Evolutionary conservation across 1,284 basidiomycete genomes (phyloP).

Genomic region (Ceratobasidium theobromae): DNA sequence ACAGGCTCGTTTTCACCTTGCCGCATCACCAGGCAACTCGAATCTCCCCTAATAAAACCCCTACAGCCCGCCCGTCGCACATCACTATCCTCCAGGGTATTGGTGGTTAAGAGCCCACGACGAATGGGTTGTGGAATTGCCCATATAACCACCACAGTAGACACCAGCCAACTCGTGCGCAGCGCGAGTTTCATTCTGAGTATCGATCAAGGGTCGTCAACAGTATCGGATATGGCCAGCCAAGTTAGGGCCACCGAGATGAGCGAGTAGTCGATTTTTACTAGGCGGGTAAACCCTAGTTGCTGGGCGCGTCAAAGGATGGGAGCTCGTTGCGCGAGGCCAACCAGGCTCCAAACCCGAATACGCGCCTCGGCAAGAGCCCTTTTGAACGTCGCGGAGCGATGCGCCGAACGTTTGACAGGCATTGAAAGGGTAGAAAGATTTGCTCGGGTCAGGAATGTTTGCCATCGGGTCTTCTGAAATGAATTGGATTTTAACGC

Average conservation of each 20-base stretch:
- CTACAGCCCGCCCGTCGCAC: neutral
- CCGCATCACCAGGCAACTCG: neutral
- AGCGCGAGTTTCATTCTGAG: constrained; percentile 29
- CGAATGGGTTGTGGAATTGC: constrained; percentile 14
- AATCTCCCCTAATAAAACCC: neutral
- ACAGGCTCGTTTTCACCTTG: constrained; percentile 1
- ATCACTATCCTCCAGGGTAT: neutral
- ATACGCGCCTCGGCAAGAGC: neutral
- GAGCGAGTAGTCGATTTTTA: neutral
- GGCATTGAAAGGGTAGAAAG: constrained; percentile 21
- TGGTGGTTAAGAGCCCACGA: neutral
- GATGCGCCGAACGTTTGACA: constrained; percentile 25
- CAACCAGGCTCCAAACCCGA: constrained; percentile 13
- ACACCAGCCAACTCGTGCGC: constrained; percentile 19
- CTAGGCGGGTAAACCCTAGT: constrained; percentile 3
- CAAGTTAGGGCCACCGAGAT: neutral
- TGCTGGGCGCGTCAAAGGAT: constrained; percentile 14
- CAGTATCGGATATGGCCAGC: neutral
- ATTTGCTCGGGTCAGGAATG: constrained; percentile 5
- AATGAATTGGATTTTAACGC: neutral
- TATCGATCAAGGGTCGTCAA: neutral
- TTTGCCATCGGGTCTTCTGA: neutral
- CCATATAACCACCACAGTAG: neutral
- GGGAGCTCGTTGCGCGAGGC: neutral
- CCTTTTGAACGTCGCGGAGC: neutral